phyloP scores from a whole-genome alignment of 306 rosid species.

The Datisca glomerata region DNA sequence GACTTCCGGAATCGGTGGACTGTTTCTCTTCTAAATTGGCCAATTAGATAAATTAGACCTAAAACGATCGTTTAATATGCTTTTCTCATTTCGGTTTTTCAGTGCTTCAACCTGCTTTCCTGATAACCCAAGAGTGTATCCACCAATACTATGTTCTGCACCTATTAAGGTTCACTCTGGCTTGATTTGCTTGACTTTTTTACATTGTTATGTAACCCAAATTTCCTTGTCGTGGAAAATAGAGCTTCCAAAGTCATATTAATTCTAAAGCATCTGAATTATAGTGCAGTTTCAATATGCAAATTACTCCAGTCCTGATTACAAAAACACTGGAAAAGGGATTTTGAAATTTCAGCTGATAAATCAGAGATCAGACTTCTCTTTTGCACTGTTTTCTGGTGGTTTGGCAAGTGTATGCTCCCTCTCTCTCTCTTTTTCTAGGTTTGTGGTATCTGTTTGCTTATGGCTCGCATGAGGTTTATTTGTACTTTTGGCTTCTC shows the following conservation, averaged over 20 bases:
- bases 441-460: too few relatives aligned
- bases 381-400: constrained; percentile 74
- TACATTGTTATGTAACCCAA: too few relatives aligned
- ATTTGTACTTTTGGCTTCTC: too few relatives aligned
- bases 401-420: constrained; percentile 51
- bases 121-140: constrained; percentile 33
- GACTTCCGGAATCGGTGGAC: neutral
- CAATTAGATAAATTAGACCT: neutral
- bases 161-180: constrained; percentile 61
- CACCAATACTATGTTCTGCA: constrained; percentile 70
- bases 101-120: constrained; percentile 65
- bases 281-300: constrained; percentile 76
- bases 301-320: constrained; percentile 47
- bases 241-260: too few relatives aligned
- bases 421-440: neutral
- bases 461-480: too few relatives aligned
- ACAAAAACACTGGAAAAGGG: constrained; percentile 58
- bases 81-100: constrained; percentile 27
- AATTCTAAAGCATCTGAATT: neutral
- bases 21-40: neutral
- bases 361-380: constrained; percentile 85
- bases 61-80: constrained; percentile 11
- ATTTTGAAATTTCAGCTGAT: constrained; percentile 66
- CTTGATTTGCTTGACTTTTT: constrained; percentile 1
- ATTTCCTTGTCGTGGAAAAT: too few relatives aligned